A percentile compares a stretch with the other conserved stretches of the same genome.
Evolutionary conservation across 208 protist genomes (phyloP).

Genomic region (Histomonas meleagridis): DNA sequence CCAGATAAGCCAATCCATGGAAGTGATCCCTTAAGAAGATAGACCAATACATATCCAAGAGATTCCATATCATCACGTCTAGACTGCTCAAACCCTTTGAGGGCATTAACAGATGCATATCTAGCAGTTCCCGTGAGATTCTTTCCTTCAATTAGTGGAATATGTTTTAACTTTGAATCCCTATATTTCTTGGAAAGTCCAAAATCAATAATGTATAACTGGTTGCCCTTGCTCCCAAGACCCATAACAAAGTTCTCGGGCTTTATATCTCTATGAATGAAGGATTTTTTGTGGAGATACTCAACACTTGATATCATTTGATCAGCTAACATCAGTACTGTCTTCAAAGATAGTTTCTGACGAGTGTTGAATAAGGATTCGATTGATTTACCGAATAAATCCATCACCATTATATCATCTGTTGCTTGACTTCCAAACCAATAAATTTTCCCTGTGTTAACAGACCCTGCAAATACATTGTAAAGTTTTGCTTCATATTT

Average conservation of each 20-base stretch:
- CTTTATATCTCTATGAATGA: slow-evolving; percentile 85
- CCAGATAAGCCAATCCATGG: slow-evolving; percentile 89
- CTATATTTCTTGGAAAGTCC: slow-evolving; percentile 93
- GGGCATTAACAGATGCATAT: slow-evolving; percentile 96
- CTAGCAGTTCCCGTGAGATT: slow-evolving; percentile 75
- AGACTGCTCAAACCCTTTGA: slow-evolving; percentile 87
- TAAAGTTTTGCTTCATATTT: slow-evolving; percentile 87
- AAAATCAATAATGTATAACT: slow-evolving; percentile 45
- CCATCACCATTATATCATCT: slow-evolving; percentile 96
- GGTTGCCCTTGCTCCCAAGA: slow-evolving; percentile 64
- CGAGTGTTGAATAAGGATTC: slow-evolving; percentile 88
- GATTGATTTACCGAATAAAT: slow-evolving; percentile 84
- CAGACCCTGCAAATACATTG: slow-evolving; percentile 42
- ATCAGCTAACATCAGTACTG: slow-evolving; percentile 26
- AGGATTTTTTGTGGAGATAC: slow-evolving; percentile 85
- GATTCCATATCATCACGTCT: slow-evolving; percentile 66
- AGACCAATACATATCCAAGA: slow-evolving; percentile 94
- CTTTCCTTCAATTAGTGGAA: slow-evolving; percentile 71
- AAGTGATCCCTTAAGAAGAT: slow-evolving; percentile 88
- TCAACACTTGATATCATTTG: slow-evolving; percentile 35
- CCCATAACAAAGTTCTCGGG: slow-evolving; percentile 97
- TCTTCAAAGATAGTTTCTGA: slow-evolving; percentile 21
- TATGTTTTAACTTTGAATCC: slow-evolving; percentile 88
- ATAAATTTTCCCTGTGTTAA: slow-evolving; percentile 80
- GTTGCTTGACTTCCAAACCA: slow-evolving; percentile 83